Base-by-base conservation (phyloP, 805 yeast genomes). In the Debaryomyces prosopidis region DNA sequence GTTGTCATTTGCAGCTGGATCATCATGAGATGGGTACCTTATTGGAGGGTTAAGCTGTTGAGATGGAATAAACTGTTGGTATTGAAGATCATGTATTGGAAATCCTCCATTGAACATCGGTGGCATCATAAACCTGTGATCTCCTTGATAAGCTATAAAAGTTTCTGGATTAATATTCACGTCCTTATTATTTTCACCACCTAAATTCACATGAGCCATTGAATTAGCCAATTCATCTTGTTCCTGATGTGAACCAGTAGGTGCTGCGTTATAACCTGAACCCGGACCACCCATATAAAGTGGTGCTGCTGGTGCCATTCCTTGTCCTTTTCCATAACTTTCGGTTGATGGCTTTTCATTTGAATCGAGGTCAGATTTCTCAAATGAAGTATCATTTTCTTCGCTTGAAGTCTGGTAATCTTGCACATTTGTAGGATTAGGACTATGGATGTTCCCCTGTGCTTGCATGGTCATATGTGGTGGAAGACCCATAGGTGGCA, bases 61-160 rank as follows among this genome's bases (percentile, higher is more conserved):
- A 2, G 9, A 11, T 15, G 56, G 55, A 18, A 54, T 37, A 27
- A 43, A 55, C 14, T 47, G 55, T 31, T 54, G 54, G 34, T 42
- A 55, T 23, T 47, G 40, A 43, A 51, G 38, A 20, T 50, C 59
- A 14, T 40, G 55, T 19, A 51, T 43, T 16, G 53, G 55, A 42
- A 42, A 52, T 2, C 49, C 53, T 20, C 54, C 53, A 36, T 45
- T 45, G 33, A 46, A 50, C 46, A 45, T 40, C 7, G 57, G 57
- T 3, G 52, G 55, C 12, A 48, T 49, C 44, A 48, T 43, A 37
- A 43, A 46, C 9, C 50, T 45, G 12, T 49, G 47, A 34, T 45
- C 50, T 30, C 33, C 33, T 30, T 30, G 33, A 14, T 30, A 30
- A 2, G 14, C 16, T n/a, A 48, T 40, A 32, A 37, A 48, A 10